Conservation (phyloP, 1,284 basidiomycete genomes). For the Ceratobasidium sp. region DNA sequence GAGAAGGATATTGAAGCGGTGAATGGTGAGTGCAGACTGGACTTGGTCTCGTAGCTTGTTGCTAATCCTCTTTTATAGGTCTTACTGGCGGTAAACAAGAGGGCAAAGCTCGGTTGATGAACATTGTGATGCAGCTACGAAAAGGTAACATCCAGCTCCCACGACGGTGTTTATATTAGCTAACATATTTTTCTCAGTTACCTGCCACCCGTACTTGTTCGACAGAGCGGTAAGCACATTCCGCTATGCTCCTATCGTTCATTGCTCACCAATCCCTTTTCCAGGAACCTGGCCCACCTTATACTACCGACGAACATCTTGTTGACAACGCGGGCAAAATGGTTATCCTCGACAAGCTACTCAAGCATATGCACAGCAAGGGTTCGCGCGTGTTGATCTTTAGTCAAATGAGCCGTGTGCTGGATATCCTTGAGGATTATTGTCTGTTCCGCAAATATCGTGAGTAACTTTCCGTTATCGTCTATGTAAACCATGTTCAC, state of each 20-base stretch:
- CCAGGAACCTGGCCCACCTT: constrained; percentile 96
- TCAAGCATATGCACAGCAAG: constrained; percentile 89
- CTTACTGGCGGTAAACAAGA: constrained; percentile 93
- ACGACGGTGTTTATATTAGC: neutral
- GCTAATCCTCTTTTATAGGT: constrained; percentile 60
- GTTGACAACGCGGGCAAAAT: constrained; percentile 97
- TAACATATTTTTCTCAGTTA: constrained; percentile 61
- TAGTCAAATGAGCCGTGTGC: constrained; percentile 96
- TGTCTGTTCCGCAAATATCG: constrained; percentile 93
- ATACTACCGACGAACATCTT: constrained; percentile 98
- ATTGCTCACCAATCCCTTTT: too few species aligned
- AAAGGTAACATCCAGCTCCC: constrained; percentile 60
- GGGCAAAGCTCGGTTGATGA: constrained; percentile 97
- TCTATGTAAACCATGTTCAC: too few species aligned
- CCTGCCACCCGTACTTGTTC: constrained; percentile 87
- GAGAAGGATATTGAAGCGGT: constrained; percentile 99
- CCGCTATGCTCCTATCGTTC: neutral
- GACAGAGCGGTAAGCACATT: constrained; percentile 77
- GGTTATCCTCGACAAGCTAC: constrained; percentile 95
- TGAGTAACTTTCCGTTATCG: constrained; percentile 60
- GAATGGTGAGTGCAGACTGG: constrained; percentile 71
- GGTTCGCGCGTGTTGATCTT: constrained; percentile 97
- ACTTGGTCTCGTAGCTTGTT: neutral
- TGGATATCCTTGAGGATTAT: constrained; percentile 98
- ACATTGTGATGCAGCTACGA: constrained; percentile 98